Conservation (phyloP, 805 yeast species). For the Suhomyces vadensis region DNA sequence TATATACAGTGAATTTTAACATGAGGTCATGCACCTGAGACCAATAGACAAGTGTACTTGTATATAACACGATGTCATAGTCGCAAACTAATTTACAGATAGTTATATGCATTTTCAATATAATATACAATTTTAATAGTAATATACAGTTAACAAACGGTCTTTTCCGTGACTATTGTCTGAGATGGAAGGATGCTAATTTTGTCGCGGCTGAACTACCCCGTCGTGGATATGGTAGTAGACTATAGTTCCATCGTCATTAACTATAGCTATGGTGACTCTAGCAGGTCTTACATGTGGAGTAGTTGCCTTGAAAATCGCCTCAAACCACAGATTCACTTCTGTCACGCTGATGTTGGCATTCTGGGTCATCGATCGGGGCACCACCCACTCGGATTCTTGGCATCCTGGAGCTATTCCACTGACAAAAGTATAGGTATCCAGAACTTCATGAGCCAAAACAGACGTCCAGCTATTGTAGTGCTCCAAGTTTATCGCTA, state of each 20-base stretch:
- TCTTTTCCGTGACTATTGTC: too few relatives aligned
- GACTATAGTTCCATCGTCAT: conserved; percentile 69
- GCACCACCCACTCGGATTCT: conserved; percentile 44
- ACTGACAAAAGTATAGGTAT: conserved; percentile 17
- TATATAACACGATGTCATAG: too few relatives aligned
- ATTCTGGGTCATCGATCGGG: conserved; percentile 24
- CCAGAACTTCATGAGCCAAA: conserved; percentile 13
- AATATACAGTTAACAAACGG: too few relatives aligned
- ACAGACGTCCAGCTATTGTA: conserved; percentile 48
- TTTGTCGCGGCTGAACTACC: conserved; percentile 60
- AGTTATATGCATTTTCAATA: too few relatives aligned
- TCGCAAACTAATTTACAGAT: too few relatives aligned
- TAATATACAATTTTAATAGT: too few relatives aligned
- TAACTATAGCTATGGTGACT: conserved; percentile 55
- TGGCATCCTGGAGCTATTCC: conserved; percentile 34
- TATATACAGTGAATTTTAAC: too few relatives aligned
- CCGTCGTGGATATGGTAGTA: conserved; percentile 70
- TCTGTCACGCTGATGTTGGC: conserved; percentile 34
- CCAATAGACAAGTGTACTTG: too few relatives aligned
- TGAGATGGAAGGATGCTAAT: conserved; percentile 25
- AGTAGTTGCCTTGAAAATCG: conserved; percentile 17
- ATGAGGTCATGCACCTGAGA: too few relatives aligned
- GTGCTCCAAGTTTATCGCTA: conserved; percentile 43
- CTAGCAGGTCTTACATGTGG: conserved; percentile 25
- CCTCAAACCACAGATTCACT: conserved; percentile 42